phyloP scores from a whole-genome alignment of 2,329 filamentous ascomycete genomes.

The Trichoderma simmonsii region DNA sequence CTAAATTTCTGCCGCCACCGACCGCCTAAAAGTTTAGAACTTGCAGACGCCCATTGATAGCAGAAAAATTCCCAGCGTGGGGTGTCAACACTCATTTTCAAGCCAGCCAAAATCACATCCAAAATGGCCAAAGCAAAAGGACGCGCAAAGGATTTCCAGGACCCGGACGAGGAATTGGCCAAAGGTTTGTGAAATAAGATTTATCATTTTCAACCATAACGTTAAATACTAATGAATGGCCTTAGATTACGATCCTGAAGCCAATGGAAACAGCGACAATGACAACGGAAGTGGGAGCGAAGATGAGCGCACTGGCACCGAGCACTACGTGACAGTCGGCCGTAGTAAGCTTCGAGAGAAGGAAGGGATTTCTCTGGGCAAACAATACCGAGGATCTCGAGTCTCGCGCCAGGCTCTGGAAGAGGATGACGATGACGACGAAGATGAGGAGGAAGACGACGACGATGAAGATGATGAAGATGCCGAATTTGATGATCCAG shows the following conservation, averaged over 20 bases:
- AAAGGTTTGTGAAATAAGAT: conserved; percentile 48
- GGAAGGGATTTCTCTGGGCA: conserved; percentile 66
- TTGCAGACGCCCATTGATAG: conserved; percentile 12
- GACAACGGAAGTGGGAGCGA: conserved; percentile 51
- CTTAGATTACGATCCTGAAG: conserved; percentile 81
- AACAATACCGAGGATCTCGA: conserved; percentile 74
- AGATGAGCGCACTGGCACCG: conserved; percentile 63
- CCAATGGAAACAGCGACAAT: conserved; percentile 54
- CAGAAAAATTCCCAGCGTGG: conserved; percentile 36
- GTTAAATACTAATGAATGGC: neutral
- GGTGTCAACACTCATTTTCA: conserved; percentile 21
- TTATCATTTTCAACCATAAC: neutral
- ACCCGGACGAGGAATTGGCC: conserved; percentile 58
- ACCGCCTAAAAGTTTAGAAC: conserved; percentile 52
- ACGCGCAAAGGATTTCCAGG: conserved; percentile 58
- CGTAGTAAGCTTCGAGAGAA: conserved; percentile 81
- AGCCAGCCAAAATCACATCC: conserved; percentile 20
- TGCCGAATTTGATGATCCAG: conserved; percentile 55
- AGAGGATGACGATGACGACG: conserved; percentile 53
- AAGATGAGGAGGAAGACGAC: conserved; percentile 48
- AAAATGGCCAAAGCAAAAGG: conserved; percentile 53
- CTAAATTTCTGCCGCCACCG: conserved; percentile 40
- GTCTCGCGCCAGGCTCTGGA: conserved; percentile 68
- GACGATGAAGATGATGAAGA: conserved; percentile 43
- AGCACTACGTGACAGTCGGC: conserved; percentile 80